phyloP scores from a whole-genome alignment of 2,329 filamentous ascomycete species.

The Aspergillus chevalieri region DNA sequence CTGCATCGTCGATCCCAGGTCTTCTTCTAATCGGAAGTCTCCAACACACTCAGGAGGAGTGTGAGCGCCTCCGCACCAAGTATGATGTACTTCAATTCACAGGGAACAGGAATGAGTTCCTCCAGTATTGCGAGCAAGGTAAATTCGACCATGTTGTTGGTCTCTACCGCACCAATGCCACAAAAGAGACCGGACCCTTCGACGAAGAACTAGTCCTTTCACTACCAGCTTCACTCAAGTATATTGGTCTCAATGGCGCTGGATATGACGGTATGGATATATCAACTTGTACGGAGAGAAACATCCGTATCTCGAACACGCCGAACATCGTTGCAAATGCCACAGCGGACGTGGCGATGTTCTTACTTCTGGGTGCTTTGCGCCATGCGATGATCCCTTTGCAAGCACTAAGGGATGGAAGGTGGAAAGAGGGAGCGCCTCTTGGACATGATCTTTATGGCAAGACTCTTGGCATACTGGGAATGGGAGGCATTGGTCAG shows the following conservation, averaged over 20 bases:
- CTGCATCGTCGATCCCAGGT: conserved; percentile 5
- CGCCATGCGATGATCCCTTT: neutral
- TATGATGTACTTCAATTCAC: neutral
- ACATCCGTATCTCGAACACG: neutral
- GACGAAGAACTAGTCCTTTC: neutral
- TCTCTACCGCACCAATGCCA: neutral
- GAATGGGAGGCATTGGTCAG: neutral
- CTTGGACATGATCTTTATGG: neutral
- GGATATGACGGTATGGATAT: neutral
- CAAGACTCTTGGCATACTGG: neutral
- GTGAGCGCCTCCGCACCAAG: neutral
- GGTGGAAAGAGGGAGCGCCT: neutral
- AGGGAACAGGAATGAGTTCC: neutral
- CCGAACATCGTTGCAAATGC: neutral
- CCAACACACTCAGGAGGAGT: neutral
- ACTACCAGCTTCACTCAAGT: neutral
- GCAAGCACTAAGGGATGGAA: neutral
- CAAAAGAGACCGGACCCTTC: neutral
- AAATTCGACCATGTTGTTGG: neutral
- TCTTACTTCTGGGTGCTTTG: neutral
- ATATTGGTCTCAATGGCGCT: neutral
- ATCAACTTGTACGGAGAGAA: neutral
- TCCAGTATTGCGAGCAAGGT: neutral
- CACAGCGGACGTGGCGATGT: neutral
- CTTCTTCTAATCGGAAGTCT: neutral